Percentiles rank a stretch among this genome's conserved stretches.
Evolutionary conservation across 2,329 filamentous ascomycete species (phyloP).

Genomic region (Teratosphaeria zuluensis): DNA sequence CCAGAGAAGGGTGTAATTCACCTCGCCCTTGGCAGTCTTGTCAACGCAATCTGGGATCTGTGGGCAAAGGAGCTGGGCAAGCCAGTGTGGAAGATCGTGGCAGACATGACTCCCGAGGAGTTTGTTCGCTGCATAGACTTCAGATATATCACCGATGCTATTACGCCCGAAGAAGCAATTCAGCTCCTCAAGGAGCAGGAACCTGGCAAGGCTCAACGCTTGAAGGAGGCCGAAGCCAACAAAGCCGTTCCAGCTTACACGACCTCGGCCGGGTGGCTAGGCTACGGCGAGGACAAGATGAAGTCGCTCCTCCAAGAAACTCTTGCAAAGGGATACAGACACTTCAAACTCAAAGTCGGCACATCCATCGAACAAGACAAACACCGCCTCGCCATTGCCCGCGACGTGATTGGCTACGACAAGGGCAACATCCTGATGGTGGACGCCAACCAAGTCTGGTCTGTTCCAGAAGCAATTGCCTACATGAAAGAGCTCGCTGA

Average conservation of each 20-base stretch:
- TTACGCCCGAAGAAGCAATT: slow-evolving; percentile 76
- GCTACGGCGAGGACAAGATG: slow-evolving; percentile 83
- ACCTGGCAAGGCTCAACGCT: slow-evolving; percentile 57
- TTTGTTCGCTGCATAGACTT: slow-evolving; percentile 86
- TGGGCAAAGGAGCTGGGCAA: slow-evolving; percentile 82
- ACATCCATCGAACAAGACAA: slow-evolving; percentile 61
- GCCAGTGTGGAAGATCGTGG: slow-evolving; percentile 82
- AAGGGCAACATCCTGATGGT: slow-evolving; percentile 80
- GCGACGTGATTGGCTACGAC: slow-evolving; percentile 74
- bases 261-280: slow-evolving; percentile 84
- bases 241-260: slow-evolving; percentile 83
- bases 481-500: slow-evolving; percentile 75
- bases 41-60: slow-evolving; percentile 87
- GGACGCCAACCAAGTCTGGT: slow-evolving; percentile 86
- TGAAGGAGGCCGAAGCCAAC: slow-evolving; percentile 63
- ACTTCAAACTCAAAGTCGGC: slow-evolving; percentile 90
- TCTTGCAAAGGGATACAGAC: slow-evolving; percentile 64
- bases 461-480: slow-evolving; percentile 75
- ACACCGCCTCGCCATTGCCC: slow-evolving; percentile 59
- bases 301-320: slow-evolving; percentile 63
- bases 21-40: slow-evolving; percentile 76
- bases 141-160: slow-evolving; percentile 86
- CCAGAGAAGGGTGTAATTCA: slow-evolving; percentile 93
- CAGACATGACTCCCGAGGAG: slow-evolving; percentile 82
- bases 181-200: slow-evolving; percentile 58